These are phyloP conservation scores for Aspergillus sclerotioniger DNA, from an alignment of 495 filamentous ascomycete species.

Conservation along the genomic window DNA sequence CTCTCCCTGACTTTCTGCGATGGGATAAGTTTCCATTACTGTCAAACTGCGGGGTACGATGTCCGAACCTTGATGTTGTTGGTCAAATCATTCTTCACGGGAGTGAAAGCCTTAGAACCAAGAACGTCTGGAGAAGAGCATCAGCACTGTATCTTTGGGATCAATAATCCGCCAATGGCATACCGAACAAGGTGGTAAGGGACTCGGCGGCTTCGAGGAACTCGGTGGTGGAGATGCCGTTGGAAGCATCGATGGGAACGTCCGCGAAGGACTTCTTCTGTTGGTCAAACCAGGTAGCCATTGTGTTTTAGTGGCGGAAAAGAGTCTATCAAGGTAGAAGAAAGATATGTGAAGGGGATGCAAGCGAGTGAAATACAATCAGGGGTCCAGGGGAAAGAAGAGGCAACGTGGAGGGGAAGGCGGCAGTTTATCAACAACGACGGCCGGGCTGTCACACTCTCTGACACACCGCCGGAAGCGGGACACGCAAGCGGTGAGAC, in stretches of 20 bases:
- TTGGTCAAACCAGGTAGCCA: conserved; percentile 79
- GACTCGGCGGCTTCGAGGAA: conserved; percentile 91
- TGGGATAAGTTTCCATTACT: conserved; percentile 12
- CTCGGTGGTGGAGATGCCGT: conserved; percentile 75
- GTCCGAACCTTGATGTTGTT: conserved; percentile 83
- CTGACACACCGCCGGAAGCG: conserved; percentile 24
- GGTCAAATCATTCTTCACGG: conserved; percentile 85
- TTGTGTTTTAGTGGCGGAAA: conserved; percentile 41
- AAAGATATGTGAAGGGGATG: conserved; percentile 15
- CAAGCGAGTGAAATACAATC: conserved; percentile 12
- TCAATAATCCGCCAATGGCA: conserved; percentile 12
- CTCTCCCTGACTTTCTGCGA: conserved; percentile 86
- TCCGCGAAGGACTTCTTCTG: conserved; percentile 78
- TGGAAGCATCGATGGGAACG: conserved; percentile 68
- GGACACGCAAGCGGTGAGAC: conserved; percentile 30
- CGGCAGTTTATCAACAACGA: conserved; percentile 17
- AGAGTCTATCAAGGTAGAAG: conserved; percentile 24
- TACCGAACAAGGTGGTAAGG: conserved; percentile 84
- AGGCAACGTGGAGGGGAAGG: conserved; percentile 7
- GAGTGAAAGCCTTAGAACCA: conserved; percentile 75
- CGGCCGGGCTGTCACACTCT: conserved; percentile 13
- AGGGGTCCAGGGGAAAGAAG: conserved; percentile 12
- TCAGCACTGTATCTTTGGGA: neutral
- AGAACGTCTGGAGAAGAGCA: conserved; percentile 62
- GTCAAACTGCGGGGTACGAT: conserved; percentile 8